Base-by-base conservation (phyloP, 108 stramenopile genomes). In the Conticribra guillardii region DNA sequence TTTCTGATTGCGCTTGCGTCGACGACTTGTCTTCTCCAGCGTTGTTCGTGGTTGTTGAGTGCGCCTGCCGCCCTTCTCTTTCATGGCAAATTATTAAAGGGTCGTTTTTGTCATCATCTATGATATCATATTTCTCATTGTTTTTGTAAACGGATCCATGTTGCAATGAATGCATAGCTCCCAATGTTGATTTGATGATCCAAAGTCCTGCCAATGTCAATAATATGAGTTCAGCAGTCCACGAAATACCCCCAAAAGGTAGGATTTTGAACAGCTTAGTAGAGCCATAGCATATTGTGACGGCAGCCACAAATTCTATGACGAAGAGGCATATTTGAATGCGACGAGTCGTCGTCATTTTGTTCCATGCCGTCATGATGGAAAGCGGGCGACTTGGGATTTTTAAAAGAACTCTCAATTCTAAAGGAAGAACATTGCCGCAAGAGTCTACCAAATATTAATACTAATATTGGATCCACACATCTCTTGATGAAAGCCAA, bases 271-370 rank as follows among this genome's bases (percentile, higher is more conserved):
- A 53, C 14, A 73, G 54, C 16, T 53, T 23, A 22, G 37, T 47
- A 11, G 45, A 26, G 17, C 23, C 19, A 37, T 33, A 2, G 34
- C 49, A 26, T 11, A 73, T 73, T 50, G 45, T 23, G 9, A 64
- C 31, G 23, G 71, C 71, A 15, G 55, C 45, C 4, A 60, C 53
- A 4, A 64, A 51, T 21, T 73, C 71, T 22, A 73, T 3, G 11
- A 64, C 52, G 31, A 64, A 73, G 34, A 73, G 71, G 46, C 53
- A 63, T 49, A 23, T 28, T 26, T 54, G 61, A 19, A 73, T 64
- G 52, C 41, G 54, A 7, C 54, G 16, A 26, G 54, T n/a, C 14
- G 41, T 19, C 19, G n/a, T 28, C 17, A 2, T n/a, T 37, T 49
- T 33, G 9, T 34, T 49, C 66, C 33, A 41, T 54, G 51, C 28